Conservation (phyloP, 441 rosid species). For the Croton setiger region DNA sequence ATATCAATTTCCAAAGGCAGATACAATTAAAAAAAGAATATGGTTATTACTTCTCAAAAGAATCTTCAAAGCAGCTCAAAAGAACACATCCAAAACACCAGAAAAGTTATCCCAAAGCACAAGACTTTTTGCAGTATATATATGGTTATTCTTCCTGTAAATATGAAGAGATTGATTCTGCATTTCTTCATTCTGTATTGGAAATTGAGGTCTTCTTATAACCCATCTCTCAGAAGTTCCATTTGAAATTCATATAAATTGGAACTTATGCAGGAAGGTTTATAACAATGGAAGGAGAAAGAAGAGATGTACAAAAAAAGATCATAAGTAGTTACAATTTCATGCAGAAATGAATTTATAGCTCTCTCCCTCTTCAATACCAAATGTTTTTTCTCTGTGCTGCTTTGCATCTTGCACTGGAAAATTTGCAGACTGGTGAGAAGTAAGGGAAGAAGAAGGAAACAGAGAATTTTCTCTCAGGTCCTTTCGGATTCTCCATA, state of each 20-base stretch:
- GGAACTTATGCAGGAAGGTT: not conserved
- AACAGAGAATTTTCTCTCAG: constrained; percentile 35
- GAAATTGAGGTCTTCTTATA: not conserved
- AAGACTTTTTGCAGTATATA: not conserved
- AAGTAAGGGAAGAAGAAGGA: constrained; percentile 33
- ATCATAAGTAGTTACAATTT: constrained; percentile 5
- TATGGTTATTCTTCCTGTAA: not conserved
- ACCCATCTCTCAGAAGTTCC: not conserved
- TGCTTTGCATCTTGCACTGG: constrained; percentile 34
- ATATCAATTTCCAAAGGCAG: too few species aligned
- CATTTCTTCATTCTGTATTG: not conserved
- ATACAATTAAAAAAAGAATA: too few species aligned
- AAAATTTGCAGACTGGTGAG: constrained; percentile 45
- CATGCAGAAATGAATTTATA: constrained; percentile 47
- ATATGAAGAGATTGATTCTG: not conserved
- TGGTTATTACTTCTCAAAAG: too few species aligned
- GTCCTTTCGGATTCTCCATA: constrained; percentile 71
- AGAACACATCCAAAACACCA: not conserved
- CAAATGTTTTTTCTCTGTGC: constrained; percentile 35
- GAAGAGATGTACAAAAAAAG: not conserved
- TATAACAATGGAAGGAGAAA: not conserved
- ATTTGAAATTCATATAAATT: not conserved
- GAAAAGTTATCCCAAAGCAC: not conserved
- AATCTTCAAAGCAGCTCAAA: not conserved
- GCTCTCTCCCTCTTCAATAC: constrained; percentile 41